phyloP scores from a whole-genome alignment of 306 rosid species.

The Adenanthera pavonina region DNA sequence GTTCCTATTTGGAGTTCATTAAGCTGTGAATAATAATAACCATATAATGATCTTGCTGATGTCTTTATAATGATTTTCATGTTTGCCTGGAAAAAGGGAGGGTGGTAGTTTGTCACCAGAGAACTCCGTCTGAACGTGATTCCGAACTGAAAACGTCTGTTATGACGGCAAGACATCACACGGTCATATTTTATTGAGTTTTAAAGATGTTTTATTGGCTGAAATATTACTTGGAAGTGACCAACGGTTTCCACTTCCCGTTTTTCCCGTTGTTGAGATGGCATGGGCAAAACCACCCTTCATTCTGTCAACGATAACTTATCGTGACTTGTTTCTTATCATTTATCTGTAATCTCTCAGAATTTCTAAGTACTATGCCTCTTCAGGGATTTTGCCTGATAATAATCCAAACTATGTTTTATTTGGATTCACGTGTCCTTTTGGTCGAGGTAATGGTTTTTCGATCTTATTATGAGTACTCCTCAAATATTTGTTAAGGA shows the following conservation, averaged over 20 bases:
- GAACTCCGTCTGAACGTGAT: not conserved
- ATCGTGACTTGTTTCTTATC: not conserved
- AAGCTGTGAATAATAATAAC: not conserved
- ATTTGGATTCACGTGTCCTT: not conserved
- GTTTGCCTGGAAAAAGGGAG: not conserved
- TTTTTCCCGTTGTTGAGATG: no score
- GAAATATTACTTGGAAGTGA: no score
- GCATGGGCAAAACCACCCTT: no score
- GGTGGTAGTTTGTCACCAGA: not conserved
- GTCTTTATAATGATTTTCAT: not conserved
- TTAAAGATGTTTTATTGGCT: no score
- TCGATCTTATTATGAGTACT: not conserved
- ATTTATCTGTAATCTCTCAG: not conserved
- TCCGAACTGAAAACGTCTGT: no score
- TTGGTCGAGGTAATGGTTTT: not conserved
- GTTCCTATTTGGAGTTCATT: no score
- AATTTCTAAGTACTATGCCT: not conserved
- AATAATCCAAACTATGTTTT: not conserved
- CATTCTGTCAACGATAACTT: not conserved
- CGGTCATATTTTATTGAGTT: no score
- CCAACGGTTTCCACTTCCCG: not conserved
- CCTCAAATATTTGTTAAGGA: not conserved
- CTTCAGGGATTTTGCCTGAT: not conserved
- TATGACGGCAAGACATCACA: no score
- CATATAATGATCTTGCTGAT: not conserved